Evolutionary conservation across 140 eudicot species (phyloP).

Genomic region (Oenanthe javanica): DNA sequence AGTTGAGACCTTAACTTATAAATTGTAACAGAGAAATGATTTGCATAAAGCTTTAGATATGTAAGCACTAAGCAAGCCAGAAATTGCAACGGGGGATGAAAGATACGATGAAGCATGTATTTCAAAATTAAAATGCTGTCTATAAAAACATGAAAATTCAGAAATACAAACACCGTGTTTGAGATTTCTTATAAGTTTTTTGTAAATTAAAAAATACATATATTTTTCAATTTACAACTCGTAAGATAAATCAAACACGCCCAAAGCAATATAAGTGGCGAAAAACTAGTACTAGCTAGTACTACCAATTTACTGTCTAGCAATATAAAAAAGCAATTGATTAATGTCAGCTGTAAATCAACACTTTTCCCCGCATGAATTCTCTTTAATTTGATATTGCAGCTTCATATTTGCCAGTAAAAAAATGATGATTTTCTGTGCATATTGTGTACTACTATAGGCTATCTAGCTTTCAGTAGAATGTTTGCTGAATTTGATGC

Average conservation of each 20-base stretch:
- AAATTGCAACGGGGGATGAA: too few relatives aligned
- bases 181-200: too few relatives aligned
- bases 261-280: background rate
- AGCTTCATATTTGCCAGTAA: background rate
- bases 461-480: conserved; percentile 19
- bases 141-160: background rate
- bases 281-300: background rate
- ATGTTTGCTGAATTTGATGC: conserved; percentile 76
- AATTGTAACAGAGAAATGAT: background rate
- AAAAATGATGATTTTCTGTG: background rate
- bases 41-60: background rate
- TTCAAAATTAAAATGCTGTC: background rate
- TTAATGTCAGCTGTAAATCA: background rate
- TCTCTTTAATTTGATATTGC: background rate
- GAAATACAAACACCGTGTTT: background rate
- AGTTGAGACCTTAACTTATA: background rate
- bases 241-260: too few relatives aligned
- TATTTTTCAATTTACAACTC: too few relatives aligned
- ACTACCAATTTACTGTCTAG: background rate
- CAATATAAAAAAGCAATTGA: background rate
- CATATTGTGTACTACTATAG: background rate
- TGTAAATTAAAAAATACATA: too few relatives aligned
- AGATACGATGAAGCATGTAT: background rate
- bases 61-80: background rate
- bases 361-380: background rate